Conservation (phyloP, 495 filamentous ascomycete genomes). For the Penicillium angulare region DNA sequence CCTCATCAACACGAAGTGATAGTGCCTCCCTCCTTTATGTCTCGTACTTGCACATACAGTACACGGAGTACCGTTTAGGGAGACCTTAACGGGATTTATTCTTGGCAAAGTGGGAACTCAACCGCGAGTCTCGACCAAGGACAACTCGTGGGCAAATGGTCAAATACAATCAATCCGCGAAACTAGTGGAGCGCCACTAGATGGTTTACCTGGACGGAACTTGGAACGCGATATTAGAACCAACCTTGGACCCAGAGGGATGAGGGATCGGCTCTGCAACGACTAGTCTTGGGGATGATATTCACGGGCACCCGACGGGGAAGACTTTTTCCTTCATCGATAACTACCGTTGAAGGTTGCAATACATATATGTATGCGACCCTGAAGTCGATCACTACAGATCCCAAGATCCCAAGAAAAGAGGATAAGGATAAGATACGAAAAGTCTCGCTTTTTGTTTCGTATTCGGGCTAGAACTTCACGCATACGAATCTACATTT, state of each 20-base stretch:
- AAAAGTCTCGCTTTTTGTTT: background rate
- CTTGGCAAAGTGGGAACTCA: slow-evolving; percentile 11
- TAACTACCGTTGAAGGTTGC: background rate
- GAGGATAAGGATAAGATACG: too few species aligned
- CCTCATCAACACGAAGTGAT: too few species aligned
- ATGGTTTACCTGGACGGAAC: background rate
- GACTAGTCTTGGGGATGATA: too few species aligned
- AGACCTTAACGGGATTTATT: background rate
- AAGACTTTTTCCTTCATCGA: too few species aligned
- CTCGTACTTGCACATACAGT: too few species aligned
- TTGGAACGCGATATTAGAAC: background rate
- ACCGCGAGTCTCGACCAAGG: slow-evolving; percentile 21
- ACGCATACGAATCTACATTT: background rate
- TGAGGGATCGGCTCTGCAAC: background rate
- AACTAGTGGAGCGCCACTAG: slow-evolving; percentile 6
- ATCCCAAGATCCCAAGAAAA: too few species aligned
- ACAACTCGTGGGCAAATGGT: background rate
- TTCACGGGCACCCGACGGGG: slow-evolving; percentile 1
- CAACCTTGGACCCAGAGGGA: slow-evolving; percentile 1
- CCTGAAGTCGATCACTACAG: background rate
- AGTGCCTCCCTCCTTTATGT: too few species aligned
- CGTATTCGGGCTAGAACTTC: background rate
- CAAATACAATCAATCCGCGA: slow-evolving; percentile 18
- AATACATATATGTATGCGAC: background rate
- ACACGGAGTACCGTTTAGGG: background rate